Base-by-base conservation (phyloP, 306 rosid species). In the Vicia villosa region DNA sequence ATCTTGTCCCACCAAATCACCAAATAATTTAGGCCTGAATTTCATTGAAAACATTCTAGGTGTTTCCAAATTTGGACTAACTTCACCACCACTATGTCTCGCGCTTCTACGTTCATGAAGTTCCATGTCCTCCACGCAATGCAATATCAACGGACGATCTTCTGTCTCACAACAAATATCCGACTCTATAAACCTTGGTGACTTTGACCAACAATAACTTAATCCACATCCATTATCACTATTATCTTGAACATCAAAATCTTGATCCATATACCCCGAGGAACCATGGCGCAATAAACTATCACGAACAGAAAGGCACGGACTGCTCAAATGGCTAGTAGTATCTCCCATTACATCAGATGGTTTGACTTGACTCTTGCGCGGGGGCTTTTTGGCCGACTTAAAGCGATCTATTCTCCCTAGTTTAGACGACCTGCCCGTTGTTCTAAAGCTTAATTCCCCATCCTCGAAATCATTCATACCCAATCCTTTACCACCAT, bases 1-100 rank as follows among this genome's bases (percentile, higher is more conserved):
- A 76, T 84, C 85, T 63, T 91, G 97, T 57, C 96, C 96, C 55
- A 91, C 97, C 86, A 91, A 79, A 63, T 91, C 96, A 60, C 34
- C 69, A 79, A 91, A 91, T 41, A 82, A 85, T 30, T 74, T 85
- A 63, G 96, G 97, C 79, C 85, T 75, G 69, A 87, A 91, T 78
- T 91, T 89, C 87, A 81, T 86, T 36, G 86, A 80, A 38, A 91
- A 70, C 80, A 85, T 82, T 81, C 91, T 79, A 20, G 91, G 90
- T 60, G 79, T 83, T 73, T 84, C 94, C 47, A 77, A 60, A 60
- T 46, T 63, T 56, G 86, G 82, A 68, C 75, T 74, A 20, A 69
- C 55, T 64, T 86, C 87, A 21, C 77, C 82, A 21, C 79, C 59
- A 43, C 52, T 66, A 67, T 43, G 52, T 56, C 83, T 80, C 74